Conservation (phyloP, 495 filamentous ascomycete genomes). For the Cenococcum geophilum region DNA sequence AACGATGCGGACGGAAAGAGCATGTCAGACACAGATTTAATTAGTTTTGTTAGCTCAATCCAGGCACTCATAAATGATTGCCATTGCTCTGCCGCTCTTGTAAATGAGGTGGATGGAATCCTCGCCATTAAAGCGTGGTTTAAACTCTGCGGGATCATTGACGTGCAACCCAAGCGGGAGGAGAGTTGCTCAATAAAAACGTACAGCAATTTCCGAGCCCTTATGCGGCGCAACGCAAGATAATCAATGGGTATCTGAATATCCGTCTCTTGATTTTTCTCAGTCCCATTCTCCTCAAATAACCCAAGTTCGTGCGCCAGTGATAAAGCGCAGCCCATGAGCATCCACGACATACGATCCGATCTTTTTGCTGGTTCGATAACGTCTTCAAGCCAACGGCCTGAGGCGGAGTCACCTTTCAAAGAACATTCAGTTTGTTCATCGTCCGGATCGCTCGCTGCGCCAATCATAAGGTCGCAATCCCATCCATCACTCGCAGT, state of each 20-base stretch:
- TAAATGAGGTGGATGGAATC: constrained; percentile 19
- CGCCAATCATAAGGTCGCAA: constrained; percentile 27
- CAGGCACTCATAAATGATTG: constrained; percentile 30
- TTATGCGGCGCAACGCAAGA: constrained; percentile 24
- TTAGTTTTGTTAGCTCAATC: constrained; percentile 48
- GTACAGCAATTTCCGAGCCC: constrained; percentile 46
- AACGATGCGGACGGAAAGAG: constrained; percentile 49
- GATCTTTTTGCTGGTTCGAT: constrained; percentile 49
- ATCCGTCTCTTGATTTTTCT: constrained; percentile 23
- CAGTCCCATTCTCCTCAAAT: constrained; percentile 45
- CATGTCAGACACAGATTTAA: constrained; percentile 50
- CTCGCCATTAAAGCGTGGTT: constrained; percentile 31
- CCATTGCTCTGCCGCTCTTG: constrained; percentile 26
- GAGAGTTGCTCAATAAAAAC: constrained; percentile 51
- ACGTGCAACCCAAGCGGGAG: constrained; percentile 50
- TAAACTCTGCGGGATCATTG: constrained; percentile 47
- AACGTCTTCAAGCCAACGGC: constrained; percentile 33
- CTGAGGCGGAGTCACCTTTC: constrained; percentile 22
- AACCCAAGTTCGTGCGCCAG: constrained; percentile 49
- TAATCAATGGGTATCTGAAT: constrained; percentile 17
- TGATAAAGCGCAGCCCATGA: constrained; percentile 47
- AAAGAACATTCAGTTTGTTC: constrained; percentile 8
- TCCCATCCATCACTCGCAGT: constrained; percentile 43
- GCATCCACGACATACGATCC: constrained; percentile 55
- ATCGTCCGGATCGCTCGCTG: constrained; percentile 14